Conservation (phyloP, 148 eudicot species). For the Persicaria tinctoria region DNA sequence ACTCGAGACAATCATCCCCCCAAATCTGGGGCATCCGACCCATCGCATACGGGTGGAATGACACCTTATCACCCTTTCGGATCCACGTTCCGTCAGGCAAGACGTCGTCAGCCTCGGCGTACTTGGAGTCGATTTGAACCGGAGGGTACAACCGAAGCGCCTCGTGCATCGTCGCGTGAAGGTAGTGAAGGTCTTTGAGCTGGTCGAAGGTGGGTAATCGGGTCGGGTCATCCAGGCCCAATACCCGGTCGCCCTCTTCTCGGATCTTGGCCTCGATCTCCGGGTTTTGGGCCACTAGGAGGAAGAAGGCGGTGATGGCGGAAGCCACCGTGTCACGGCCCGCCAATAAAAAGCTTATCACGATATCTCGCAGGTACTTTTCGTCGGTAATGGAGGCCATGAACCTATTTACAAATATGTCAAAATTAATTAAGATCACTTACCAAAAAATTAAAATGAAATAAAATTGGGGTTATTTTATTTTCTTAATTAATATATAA, state of each 20-base stretch:
- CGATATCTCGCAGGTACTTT: constrained; percentile 43
- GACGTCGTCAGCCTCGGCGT: constrained; percentile 24
- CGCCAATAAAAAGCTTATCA: constrained; percentile 48
- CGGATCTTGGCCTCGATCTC: constrained; percentile 29
- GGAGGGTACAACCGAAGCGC: constrained; percentile 35
- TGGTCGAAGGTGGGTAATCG: constrained; percentile 22
- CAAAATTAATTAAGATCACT: not conserved
- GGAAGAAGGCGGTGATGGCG: constrained; percentile 46
- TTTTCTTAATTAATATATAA: not conserved
- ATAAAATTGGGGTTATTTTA: not conserved
- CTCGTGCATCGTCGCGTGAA: constrained; percentile 33
- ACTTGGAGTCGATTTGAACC: constrained; percentile 39
- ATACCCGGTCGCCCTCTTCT: constrained; percentile 30
- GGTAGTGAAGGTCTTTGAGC: constrained; percentile 28
- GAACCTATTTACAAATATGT: constrained; percentile 16
- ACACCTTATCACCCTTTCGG: constrained; percentile 29
- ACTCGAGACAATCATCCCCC: constrained; percentile 35
- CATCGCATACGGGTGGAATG: constrained; percentile 49
- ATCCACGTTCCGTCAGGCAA: constrained; percentile 45
- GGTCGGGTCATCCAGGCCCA: constrained; percentile 15
- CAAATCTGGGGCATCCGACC: constrained; percentile 41
- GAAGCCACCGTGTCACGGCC: constrained; percentile 64
- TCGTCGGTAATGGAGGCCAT: constrained; percentile 35
- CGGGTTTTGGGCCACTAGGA: constrained; percentile 37
- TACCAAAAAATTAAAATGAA: not conserved